These are phyloP conservation scores for Wilhelminamyces savonicus DNA, from an alignment of 805 yeast genomes.

Conservation along the genomic window DNA sequence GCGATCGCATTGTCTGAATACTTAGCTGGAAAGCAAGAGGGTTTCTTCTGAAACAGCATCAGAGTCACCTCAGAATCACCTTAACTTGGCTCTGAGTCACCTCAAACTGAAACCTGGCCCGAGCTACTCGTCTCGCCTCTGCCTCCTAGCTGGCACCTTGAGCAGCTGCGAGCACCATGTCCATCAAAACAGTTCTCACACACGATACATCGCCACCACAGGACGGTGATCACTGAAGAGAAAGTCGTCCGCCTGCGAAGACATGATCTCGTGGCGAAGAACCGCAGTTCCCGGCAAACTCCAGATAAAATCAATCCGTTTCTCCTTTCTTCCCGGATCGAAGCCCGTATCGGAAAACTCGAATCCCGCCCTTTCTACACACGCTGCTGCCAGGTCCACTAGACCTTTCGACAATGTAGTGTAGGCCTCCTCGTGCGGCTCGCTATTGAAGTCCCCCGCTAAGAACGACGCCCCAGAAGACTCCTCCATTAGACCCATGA, in stretches of 20 bases:
- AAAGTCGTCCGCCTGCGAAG: background rate
- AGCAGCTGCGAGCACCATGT: no score
- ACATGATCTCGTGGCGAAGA: slow-evolving; percentile 1
- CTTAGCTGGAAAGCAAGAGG: no score
- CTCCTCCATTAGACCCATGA: background rate
- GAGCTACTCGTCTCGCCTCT: no score
- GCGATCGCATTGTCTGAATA: no score
- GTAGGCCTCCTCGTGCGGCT: background rate
- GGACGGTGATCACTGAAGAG: background rate
- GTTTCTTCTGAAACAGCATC: no score
- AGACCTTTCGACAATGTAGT: slow-evolving; percentile 2
- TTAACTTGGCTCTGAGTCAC: no score
- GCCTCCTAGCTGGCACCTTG: no score
- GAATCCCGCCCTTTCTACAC: background rate
- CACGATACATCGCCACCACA: background rate
- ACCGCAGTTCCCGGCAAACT: slow-evolving; percentile 1
- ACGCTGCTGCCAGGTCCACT: slow-evolving; percentile 7
- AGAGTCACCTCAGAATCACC: no score
- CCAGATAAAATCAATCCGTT: background rate
- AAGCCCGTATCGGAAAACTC: background rate
- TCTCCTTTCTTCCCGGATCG: background rate
- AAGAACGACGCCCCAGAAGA: background rate
- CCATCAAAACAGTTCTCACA: no score
- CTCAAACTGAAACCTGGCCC: no score
- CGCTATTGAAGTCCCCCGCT: background rate